Evolutionary conservation across 257 asterid species (phyloP).

Genomic region (Fraxinus excelsior): DNA sequence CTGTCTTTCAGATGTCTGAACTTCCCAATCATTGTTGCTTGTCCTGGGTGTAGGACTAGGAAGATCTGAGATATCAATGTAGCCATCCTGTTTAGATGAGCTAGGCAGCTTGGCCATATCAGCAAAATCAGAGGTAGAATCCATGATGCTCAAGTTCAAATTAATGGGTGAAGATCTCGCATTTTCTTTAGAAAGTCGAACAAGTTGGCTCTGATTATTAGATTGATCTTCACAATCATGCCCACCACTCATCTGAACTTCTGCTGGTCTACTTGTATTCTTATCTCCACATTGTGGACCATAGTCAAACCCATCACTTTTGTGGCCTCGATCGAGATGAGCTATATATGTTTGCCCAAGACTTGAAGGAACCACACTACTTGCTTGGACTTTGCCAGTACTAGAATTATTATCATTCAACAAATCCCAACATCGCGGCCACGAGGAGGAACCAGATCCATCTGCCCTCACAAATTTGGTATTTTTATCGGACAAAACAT

Average conservation of each 20-base stretch:
- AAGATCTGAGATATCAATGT: conserved; percentile 25
- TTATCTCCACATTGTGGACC: conserved; percentile 38
- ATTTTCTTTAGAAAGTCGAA: conserved; percentile 46
- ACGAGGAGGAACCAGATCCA: conserved; percentile 34
- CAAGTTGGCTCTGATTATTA: conserved; percentile 27
- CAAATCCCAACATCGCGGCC: conserved; percentile 53
- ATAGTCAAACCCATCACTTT: not conserved
- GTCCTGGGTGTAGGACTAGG: conserved; percentile 35
- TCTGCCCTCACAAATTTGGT: conserved; percentile 37
- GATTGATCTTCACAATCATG: conserved; percentile 29
- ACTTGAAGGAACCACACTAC: conserved; percentile 13
- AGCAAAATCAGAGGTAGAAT: conserved; percentile 30
- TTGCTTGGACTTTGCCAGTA: conserved; percentile 31
- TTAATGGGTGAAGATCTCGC: conserved; percentile 31
- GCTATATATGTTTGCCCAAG: too few species aligned
- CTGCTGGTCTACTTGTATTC: conserved; percentile 27
- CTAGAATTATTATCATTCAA: conserved; percentile 41
- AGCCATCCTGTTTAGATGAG: conserved; percentile 27
- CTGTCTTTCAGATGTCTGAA: too few species aligned
- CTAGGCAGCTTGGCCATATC: conserved; percentile 28
- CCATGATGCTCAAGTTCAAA: conserved; percentile 33
- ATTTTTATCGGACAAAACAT: conserved; percentile 30
- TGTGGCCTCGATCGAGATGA: too few species aligned
- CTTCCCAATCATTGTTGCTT: too few species aligned
- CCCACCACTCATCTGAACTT: conserved; percentile 30